Evolutionary conservation across 108 stramenopile species (phyloP).

Genomic region (Chaetoceros muelleri): DNA sequence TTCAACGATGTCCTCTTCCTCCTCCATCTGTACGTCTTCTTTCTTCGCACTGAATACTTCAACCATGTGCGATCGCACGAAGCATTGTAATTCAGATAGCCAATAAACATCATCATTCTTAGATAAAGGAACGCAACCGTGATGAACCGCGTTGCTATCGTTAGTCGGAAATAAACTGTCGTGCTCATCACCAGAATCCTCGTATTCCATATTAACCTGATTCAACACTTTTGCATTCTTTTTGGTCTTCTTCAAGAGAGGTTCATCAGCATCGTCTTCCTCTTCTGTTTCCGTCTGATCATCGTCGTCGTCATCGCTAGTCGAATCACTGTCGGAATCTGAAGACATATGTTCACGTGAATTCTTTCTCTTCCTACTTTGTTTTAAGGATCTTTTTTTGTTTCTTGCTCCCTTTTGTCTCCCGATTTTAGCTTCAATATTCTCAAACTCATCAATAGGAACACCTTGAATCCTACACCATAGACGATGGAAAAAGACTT

Average conservation of each 20-base stretch:
- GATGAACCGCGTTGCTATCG: constrained; percentile 13
- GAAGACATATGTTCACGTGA: too few relatives aligned
- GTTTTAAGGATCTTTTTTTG: constrained; percentile 15
- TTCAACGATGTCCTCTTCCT: constrained; percentile 4
- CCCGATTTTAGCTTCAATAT: constrained; percentile 3
- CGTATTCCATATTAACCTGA: constrained; percentile 1
- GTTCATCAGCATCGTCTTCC: constrained; percentile 22
- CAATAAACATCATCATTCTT: constrained; percentile 66
- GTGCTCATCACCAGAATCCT: constrained; percentile 13
- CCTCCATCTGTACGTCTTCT: constrained; percentile 19
- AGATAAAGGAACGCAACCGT: constrained; percentile 56
- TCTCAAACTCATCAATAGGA: constrained; percentile 36
- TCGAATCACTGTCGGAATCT: background rate
- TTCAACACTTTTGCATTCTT: constrained; percentile 2
- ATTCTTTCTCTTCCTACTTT: constrained; percentile 10
- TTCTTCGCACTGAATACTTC: constrained; percentile 62
- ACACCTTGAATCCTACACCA: constrained; percentile 81
- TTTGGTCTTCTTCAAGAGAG: constrained; percentile 5
- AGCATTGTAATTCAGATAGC: constrained; percentile 73
- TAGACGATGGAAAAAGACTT: constrained; percentile 82
- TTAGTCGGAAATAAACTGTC: background rate
- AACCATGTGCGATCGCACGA: constrained; percentile 59
- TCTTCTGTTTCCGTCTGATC: constrained; percentile 18
- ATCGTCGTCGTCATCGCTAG: constrained; percentile 18
- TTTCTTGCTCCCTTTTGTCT: constrained; percentile 28